Conservation (phyloP, 352 stramenopile genomes). For the Aphanomyces euteiches region DNA sequence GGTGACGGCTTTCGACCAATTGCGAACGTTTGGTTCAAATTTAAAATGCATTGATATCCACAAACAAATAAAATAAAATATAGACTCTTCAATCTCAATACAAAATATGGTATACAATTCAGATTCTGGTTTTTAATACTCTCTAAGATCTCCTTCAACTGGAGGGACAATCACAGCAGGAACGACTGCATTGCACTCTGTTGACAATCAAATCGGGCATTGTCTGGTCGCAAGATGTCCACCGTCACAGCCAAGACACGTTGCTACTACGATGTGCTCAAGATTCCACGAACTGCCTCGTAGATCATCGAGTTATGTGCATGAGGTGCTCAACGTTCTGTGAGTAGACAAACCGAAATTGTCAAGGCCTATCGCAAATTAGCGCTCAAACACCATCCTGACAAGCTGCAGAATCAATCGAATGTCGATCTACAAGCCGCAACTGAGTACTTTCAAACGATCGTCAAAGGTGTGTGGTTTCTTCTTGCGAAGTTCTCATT, state of each 20-base stretch:
- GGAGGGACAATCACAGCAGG: no score
- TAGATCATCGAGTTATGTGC: background rate
- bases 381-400: slow-evolving; percentile 28
- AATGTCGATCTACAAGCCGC: slow-evolving; percentile 18
- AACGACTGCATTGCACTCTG: no score
- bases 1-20: no score
- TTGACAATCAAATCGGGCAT: no score
- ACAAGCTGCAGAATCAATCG: slow-evolving; percentile 27
- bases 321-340: background rate
- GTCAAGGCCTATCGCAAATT: slow-evolving; percentile 27
- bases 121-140: no score
- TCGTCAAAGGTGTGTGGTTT: slow-evolving; percentile 26
- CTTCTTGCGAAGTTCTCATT: background rate
- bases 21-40: no score
- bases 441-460: slow-evolving; percentile 26
- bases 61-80: no score
- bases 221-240: background rate
- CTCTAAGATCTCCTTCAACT: no score
- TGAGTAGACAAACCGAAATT: slow-evolving; percentile 25
- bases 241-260: slow-evolving; percentile 3
- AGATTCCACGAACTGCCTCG: slow-evolving; percentile 19
- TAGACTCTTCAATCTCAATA: no score
- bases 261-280: slow-evolving; percentile 29
- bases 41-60: no score
- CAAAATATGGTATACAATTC: no score